These are phyloP conservation scores for Ploettnerulaceae sp. DNA, from an alignment of 2,329 filamentous ascomycete species.

Conservation along the genomic window DNA sequence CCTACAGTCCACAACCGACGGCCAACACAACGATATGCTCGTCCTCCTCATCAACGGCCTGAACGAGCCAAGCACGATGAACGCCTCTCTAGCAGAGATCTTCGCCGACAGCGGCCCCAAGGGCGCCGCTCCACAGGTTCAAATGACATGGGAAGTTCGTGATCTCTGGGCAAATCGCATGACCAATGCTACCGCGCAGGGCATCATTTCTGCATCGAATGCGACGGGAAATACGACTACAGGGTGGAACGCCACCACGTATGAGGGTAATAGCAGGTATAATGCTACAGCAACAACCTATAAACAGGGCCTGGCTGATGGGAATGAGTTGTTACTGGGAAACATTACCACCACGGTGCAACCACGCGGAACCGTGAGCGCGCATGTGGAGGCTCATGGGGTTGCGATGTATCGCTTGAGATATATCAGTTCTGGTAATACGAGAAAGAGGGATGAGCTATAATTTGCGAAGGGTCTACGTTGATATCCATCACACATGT, in stretches of 20 bases:
- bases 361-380: constrained; percentile 40
- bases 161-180: constrained; percentile 55
- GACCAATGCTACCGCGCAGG: constrained; percentile 40
- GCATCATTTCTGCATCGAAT: constrained; percentile 40
- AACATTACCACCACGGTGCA: constrained; percentile 40
- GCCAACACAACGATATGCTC: constrained; percentile 41
- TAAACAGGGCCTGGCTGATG: constrained; percentile 41
- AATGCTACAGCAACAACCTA: constrained; percentile 47
- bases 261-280: constrained; percentile 34
- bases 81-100: constrained; percentile 47
- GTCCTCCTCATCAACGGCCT: constrained; percentile 47
- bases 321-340: constrained; percentile 43
- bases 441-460: constrained; percentile 42
- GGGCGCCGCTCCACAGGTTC: constrained; percentile 39
- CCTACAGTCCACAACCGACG: constrained; percentile 38
- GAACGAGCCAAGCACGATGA: constrained; percentile 41
- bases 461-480: too few species aligned
- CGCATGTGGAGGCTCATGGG: constrained; percentile 44
- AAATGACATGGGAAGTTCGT: constrained; percentile 46
- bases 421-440: constrained; percentile 25
- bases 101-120: constrained; percentile 44
- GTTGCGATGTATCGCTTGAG: constrained; percentile 47
- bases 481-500: too few species aligned
- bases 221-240: constrained; percentile 32
- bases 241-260: constrained; percentile 31